Evolutionary conservation across 1,284 basidiomycete genomes (phyloP).

Genomic region (Papiliotrema fonsecae): DNA sequence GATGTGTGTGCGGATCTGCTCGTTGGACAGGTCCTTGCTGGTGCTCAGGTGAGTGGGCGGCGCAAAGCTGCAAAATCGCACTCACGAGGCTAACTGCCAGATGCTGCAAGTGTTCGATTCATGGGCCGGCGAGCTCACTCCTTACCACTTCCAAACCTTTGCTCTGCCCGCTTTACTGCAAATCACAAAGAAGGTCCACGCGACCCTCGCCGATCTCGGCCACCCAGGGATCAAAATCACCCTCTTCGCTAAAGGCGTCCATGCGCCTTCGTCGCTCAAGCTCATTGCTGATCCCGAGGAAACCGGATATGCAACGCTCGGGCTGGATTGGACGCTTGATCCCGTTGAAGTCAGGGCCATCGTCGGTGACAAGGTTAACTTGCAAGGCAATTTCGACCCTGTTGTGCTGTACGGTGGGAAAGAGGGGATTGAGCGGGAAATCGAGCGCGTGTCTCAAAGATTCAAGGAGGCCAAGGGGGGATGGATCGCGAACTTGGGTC

Average conservation of each 20-base stretch:
- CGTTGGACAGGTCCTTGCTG: conserved; percentile 84
- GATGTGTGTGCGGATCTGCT: conserved; percentile 80
- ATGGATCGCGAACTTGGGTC: conserved; percentile 96
- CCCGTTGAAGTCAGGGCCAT: conserved; percentile 62
- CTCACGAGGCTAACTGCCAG: conserved; percentile 49
- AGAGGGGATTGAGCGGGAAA: conserved; percentile 80
- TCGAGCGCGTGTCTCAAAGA: conserved; percentile 72
- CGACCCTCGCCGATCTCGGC: conserved; percentile 55
- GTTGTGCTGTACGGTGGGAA: conserved; percentile 78
- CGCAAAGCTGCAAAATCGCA: neutral
- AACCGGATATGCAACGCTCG: conserved; percentile 76
- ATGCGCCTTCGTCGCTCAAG: conserved; percentile 50
- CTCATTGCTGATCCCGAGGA: conserved; percentile 43
- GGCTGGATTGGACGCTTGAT: conserved; percentile 83
- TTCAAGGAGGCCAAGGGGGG: conserved; percentile 63
- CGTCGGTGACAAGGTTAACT: conserved; percentile 60
- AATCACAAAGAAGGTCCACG: conserved; percentile 57
- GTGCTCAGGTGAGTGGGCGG: conserved; percentile 68
- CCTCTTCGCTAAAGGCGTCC: conserved; percentile 90
- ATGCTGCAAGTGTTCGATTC: conserved; percentile 94
- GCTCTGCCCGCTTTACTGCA: conserved; percentile 47
- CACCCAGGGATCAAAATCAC: conserved; percentile 70
- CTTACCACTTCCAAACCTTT: conserved; percentile 70
- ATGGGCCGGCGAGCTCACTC: conserved; percentile 84
- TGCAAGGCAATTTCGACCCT: conserved; percentile 97